Evolutionary conservation across 768 basidiomycete species (phyloP).

Genomic region (Lactarius vividus): DNA sequence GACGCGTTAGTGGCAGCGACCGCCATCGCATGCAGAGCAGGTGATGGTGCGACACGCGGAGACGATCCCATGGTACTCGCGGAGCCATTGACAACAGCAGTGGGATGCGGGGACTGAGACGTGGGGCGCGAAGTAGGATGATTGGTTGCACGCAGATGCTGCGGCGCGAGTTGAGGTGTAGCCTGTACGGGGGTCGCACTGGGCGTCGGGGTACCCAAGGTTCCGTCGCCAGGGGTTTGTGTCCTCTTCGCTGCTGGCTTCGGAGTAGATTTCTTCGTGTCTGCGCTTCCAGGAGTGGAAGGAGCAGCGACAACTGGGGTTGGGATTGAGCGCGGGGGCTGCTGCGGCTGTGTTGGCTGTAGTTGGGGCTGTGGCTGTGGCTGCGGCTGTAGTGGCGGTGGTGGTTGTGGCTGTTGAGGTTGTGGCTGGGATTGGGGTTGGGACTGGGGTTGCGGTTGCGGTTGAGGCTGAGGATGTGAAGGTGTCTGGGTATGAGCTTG

Average conservation of each 20-base stretch:
- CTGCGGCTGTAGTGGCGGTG: slow-evolving; percentile 12
- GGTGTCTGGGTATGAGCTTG: slow-evolving; percentile 9
- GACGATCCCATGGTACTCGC: slow-evolving; percentile 27
- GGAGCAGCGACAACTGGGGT: slow-evolving; percentile 20
- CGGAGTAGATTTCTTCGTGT: slow-evolving; percentile 24
- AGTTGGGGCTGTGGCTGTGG: slow-evolving; percentile 15
- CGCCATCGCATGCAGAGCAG: slow-evolving; percentile 36
- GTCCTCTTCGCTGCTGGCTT: slow-evolving; percentile 21
- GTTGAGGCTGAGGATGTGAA: slow-evolving; percentile 7
- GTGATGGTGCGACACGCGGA: slow-evolving; percentile 16
- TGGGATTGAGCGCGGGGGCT: slow-evolving; percentile 14
- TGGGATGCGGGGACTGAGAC: slow-evolving; percentile 34
- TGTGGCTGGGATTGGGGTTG: slow-evolving; percentile 15
- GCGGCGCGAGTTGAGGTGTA: slow-evolving; percentile 28
- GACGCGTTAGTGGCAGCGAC: slow-evolving; percentile 36
- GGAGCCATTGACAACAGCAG: slow-evolving; percentile 19
- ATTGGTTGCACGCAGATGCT: slow-evolving; percentile 32
- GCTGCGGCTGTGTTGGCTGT: slow-evolving; percentile 19
- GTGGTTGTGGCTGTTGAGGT: slow-evolving; percentile 1
- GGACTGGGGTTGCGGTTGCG: not conserved
- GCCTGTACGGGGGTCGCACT: slow-evolving; percentile 31
- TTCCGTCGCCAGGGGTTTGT: slow-evolving; percentile 19
- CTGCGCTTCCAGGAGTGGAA: slow-evolving; percentile 21
- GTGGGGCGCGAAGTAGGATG: slow-evolving; percentile 37
- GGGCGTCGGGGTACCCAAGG: slow-evolving; percentile 31